A percentile compares a stretch with the other conserved stretches of the same genome.
Conservation (phyloP, 192 early-diverging fungal species). For the Mortierella antarctica region DNA sequence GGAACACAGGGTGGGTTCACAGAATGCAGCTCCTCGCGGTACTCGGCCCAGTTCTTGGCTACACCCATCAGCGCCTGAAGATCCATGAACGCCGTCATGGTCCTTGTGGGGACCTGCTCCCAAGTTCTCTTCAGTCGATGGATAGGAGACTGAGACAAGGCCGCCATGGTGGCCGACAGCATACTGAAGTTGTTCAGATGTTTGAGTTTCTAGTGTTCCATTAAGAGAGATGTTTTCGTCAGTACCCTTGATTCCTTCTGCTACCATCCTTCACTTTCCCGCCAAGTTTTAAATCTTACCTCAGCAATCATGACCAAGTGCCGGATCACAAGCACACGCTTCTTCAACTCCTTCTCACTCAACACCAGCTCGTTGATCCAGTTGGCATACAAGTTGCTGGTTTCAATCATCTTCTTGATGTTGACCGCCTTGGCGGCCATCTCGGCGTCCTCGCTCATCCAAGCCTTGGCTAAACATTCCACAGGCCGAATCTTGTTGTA, state of each 20-base stretch:
- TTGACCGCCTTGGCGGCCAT: constrained; percentile 79
- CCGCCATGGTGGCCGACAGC: constrained; percentile 91
- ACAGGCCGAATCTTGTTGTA: constrained; percentile 86
- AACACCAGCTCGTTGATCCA: constrained; percentile 93
- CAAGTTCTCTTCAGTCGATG: constrained; percentile 93
- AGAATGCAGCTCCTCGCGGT: constrained; percentile 86
- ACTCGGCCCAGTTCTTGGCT: constrained; percentile 86
- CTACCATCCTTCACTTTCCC: not conserved
- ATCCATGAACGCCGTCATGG: constrained; percentile 69
- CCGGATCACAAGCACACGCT: constrained; percentile 81
- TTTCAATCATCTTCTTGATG: constrained; percentile 89
- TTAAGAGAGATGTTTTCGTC: not conserved
- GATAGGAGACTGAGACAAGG: constrained; percentile 89
- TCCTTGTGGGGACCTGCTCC: constrained; percentile 75
- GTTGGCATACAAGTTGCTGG: constrained; percentile 71
- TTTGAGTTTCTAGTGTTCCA: constrained; percentile 44
- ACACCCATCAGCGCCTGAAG: constrained; percentile 87
- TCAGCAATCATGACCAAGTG: constrained; percentile 90
- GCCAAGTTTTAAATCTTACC: constrained; percentile 3
- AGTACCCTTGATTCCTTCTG: not conserved
- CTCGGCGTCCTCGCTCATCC: constrained; percentile 71
- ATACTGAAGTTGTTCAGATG: constrained; percentile 96
- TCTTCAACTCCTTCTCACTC: constrained; percentile 84
- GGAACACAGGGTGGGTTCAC: constrained; percentile 89
- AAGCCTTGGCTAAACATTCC: constrained; percentile 86